Percentiles rank a stretch among this genome's conserved stretches.
Conservation (phyloP, 208 protist species). For the Crithidia acanthocephali region DNA sequence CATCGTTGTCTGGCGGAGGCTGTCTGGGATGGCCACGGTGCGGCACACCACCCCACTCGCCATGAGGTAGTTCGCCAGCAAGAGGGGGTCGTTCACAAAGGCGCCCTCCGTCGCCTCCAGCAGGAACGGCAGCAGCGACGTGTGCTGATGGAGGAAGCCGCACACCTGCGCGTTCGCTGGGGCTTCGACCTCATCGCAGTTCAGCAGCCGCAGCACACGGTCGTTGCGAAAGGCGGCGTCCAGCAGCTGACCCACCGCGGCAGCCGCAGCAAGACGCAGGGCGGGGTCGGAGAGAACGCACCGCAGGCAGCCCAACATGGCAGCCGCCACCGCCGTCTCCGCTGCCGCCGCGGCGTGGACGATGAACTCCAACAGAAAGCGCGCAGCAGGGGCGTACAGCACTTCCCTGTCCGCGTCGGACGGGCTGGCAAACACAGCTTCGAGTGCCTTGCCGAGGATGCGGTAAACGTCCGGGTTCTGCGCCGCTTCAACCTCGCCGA, state of each 20-base stretch:
- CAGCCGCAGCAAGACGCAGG: slow-evolving; percentile 8
- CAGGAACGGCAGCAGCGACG: slow-evolving; percentile 56
- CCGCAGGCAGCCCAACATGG: slow-evolving; percentile 25
- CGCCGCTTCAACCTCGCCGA: slow-evolving; percentile 47
- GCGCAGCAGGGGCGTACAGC: slow-evolving; percentile 37
- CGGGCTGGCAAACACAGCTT: slow-evolving; percentile 25
- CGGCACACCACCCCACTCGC: slow-evolving; percentile 65
- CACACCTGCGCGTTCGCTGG: slow-evolving; percentile 46
- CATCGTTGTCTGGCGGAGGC: slow-evolving; percentile 42
- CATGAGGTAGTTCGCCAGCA: slow-evolving; percentile 79
- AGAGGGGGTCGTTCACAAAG: slow-evolving; percentile 73
- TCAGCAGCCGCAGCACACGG: slow-evolving; percentile 68
- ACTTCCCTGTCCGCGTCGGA: not conserved
- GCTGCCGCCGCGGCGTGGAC: slow-evolving; percentile 24
- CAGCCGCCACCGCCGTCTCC: slow-evolving; percentile 32
- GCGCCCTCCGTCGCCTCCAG: slow-evolving; percentile 39
- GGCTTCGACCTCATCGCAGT: slow-evolving; percentile 59
- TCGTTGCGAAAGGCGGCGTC: slow-evolving; percentile 50
- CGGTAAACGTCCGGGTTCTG: slow-evolving; percentile 58
- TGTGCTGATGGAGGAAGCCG: slow-evolving; percentile 45
- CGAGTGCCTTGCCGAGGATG: slow-evolving; percentile 40
- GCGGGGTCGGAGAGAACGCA: slow-evolving; percentile 24
- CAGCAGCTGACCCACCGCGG: slow-evolving; percentile 38
- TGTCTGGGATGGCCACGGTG: slow-evolving; percentile 29
- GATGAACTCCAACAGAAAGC: slow-evolving; percentile 49